These are phyloP conservation scores for Wallacemonas sp. DNA, from an alignment of 208 protist genomes.

Conservation along the genomic window DNA sequence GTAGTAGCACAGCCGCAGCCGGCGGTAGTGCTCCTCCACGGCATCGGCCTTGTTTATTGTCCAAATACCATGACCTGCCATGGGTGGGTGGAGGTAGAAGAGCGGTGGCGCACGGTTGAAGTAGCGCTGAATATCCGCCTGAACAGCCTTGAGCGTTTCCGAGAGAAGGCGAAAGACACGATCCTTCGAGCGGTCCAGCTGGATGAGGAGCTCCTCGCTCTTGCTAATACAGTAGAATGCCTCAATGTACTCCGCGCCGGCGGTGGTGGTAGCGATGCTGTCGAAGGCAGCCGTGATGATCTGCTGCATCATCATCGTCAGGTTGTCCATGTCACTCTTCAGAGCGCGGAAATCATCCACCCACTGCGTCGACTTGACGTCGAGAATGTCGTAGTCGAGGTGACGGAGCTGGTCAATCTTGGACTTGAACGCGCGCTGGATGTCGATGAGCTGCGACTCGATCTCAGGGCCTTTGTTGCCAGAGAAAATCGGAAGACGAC, in stretches of 20 bases:
- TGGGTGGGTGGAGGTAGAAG: slow-evolving; percentile 89
- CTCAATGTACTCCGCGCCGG: slow-evolving; percentile 95
- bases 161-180: slow-evolving; percentile 91
- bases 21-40: slow-evolving; percentile 52
- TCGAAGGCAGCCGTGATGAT: slow-evolving; percentile 97
- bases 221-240: slow-evolving; percentile 95
- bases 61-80: slow-evolving; percentile 93
- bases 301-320: slow-evolving; percentile 97
- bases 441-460: slow-evolving; percentile 93
- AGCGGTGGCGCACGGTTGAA: slow-evolving; percentile 87
- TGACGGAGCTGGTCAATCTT: slow-evolving; percentile 91
- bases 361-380: slow-evolving; percentile 97
- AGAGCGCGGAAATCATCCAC: slow-evolving; percentile 96
- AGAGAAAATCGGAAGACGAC: slow-evolving; percentile 91
- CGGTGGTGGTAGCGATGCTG: slow-evolving; percentile 83
- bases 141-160: slow-evolving; percentile 80
- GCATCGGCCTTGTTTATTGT: slow-evolving; percentile 59
- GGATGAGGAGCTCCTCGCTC: slow-evolving; percentile 92
- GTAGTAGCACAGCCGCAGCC: slow-evolving; percentile 83
- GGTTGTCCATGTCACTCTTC: slow-evolving; percentile 96
- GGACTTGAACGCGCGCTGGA: slow-evolving; percentile 93
- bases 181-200: slow-evolving; percentile 92
- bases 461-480: slow-evolving; percentile 95
- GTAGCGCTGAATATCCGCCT: slow-evolving; percentile 92
- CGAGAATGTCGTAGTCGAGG: slow-evolving; percentile 96